Evolutionary conservation across 2,329 filamentous ascomycete genomes (phyloP), one percentile per base, ranked within the genome.

Genomic region (Exophiala phaeomuriformis): DNA sequence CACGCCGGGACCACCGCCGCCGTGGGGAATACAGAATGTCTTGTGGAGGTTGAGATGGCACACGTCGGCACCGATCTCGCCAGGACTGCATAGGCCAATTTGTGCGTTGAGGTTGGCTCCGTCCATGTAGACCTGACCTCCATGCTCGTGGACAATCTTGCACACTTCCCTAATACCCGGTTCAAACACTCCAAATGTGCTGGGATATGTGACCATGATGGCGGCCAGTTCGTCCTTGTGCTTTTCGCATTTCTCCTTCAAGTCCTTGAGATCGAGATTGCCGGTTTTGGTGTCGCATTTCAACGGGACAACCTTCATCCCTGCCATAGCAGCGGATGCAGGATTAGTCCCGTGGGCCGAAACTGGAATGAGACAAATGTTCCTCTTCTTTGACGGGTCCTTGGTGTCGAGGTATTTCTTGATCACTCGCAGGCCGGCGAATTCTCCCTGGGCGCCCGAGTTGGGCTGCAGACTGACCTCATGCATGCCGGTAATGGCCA

Each of bases 31-130:
- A 69, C 91, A 97, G 77, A 97, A 97, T 2, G 91, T 97, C 80
- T 97, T 97, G 81, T 97, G 91, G 40, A 97, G 79, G 72, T 97
- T 97, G 56, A 97, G 77, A 75, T 96, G 91, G 79, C 91, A 97
- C 37, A 96, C 90, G 68, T 97, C 91, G 31, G 91, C 91, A 19
- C 91, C 91, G 62, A 97, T 95, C 69, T 94, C 90, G 37, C 91
- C 91, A 1, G 91, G 91, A 0, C 89, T 95, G 75, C 89, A 95
- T 7, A 97, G 80, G 8, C 91, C 91, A 60, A 97, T 96, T 71
- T 97, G 91, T 12, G 91, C 91, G 67, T 96, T 97, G 89, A 96
- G 93, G 75, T 97, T 97, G 61, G 91, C 91, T 45, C 91, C 91
- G 68, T 97, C 91, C 91, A 97, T 96, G 76, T 96, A 97, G 10